Base-by-base conservation (phyloP, 305 asterid genomes). In the Fraxinus paxiana region DNA sequence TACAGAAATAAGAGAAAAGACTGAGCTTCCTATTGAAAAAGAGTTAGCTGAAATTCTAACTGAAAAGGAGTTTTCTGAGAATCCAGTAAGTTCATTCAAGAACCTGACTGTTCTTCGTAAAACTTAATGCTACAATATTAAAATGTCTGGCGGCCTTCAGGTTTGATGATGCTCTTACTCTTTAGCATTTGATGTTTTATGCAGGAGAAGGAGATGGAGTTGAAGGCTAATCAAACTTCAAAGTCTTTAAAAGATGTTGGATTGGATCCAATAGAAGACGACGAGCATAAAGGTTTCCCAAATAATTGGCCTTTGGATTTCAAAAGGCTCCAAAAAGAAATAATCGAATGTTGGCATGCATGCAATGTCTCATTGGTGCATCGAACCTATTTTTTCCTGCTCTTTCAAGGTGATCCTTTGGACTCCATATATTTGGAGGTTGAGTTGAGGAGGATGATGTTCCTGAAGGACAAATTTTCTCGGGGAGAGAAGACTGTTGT, bases 371-470 rank as follows among this genome's bases (percentile, higher is more conserved):
- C 98, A 2, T 82, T 96, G 17, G 92, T 89, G 37, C 98, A 96
- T 82, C 86, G 99, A 80, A 90, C 97, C 77, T 96, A 94, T 82
- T 96, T 96, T 86, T 92, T 83, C 92, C 89, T 91, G 80, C 91
- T 96, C 24, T 96, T 96, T 84, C 96, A 86, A 87, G 98, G 99
- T 4, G 99, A 96, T 83, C 90, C 95, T 0, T 86, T 94, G 4
- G 99, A 96, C 56, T 92, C 98, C 59, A 85, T 94, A 84, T 96
- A 96, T 86, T 77, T 96, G 84, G 94, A 92, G 90, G 98, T 96
- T 0, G 99, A 96, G 82, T 41, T 89, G 79, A 90, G 99, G 87
- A 91, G 98, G 87, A 86, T 94, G 91, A 85, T 83, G 73, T 96
- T 88, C 88, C 88, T 96, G 77, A 92, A 87, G 80, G 89, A 90